Percentiles rank a stretch among this genome's conserved stretches.
phyloP scores from a whole-genome alignment of 306 rosid genomes.

The Citrullus colocynthis region DNA sequence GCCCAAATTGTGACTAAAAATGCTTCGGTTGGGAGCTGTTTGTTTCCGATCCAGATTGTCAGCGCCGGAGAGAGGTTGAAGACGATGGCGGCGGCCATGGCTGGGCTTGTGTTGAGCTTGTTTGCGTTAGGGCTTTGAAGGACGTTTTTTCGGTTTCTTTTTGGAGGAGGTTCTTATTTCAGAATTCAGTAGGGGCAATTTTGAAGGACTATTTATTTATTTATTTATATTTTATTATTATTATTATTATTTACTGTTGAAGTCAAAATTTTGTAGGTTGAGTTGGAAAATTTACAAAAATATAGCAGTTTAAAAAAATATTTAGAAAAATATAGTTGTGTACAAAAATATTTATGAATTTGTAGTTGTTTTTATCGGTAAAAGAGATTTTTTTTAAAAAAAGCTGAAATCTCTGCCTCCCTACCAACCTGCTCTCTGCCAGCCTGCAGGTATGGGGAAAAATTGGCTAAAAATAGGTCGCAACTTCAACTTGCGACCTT shows the following conservation, averaged over 20 bases:
- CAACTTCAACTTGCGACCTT: too few relatives aligned
- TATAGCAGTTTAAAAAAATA: too few relatives aligned
- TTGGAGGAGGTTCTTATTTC: neutral
- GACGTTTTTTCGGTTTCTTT: neutral
- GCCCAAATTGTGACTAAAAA: constrained; percentile 28
- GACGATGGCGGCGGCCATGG: neutral
- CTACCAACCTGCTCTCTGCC: too few relatives aligned
- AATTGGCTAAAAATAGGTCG: too few relatives aligned
- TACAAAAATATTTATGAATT: too few relatives aligned
- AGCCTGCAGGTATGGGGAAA: too few relatives aligned
- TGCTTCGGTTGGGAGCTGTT: constrained; percentile 29
- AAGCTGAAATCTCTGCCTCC: too few relatives aligned
- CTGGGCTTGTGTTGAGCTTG: constrained; percentile 19
- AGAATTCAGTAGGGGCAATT: neutral
- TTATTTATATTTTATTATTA: too few relatives aligned
- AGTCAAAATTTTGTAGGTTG: neutral
- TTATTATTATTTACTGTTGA: neutral
- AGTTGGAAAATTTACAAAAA: too few relatives aligned
- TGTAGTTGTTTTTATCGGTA: too few relatives aligned
- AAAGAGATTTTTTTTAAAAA: too few relatives aligned
- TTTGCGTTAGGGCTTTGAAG: neutral
- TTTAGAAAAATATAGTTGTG: too few relatives aligned
- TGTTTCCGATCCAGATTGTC: constrained; percentile 32
- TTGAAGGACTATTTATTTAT: neutral
- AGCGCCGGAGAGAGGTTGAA: constrained; percentile 24